Evolutionary conservation across 345 rosid genomes (phyloP).

Genomic region (Salix caprea): DNA sequence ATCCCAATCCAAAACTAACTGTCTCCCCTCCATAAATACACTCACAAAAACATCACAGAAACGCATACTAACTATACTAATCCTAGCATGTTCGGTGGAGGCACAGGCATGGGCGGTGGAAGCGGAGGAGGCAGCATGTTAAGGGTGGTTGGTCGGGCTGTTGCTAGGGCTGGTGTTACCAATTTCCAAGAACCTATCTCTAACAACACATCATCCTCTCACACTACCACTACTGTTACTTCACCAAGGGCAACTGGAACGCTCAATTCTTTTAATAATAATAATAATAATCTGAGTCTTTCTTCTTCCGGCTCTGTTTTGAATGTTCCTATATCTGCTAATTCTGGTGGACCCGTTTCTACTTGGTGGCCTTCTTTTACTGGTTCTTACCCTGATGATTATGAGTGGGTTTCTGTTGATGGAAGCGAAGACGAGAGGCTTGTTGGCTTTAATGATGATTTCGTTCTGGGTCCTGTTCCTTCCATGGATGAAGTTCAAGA

Average conservation of each 20-base stretch:
- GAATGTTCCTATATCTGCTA: constrained; percentile 31
- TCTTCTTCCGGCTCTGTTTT: constrained; percentile 30
- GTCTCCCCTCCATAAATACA: too few species aligned
- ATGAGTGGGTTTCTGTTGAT: constrained; percentile 59
- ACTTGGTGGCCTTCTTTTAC: constrained; percentile 28
- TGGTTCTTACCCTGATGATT: constrained; percentile 43
- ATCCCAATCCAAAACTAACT: too few species aligned
- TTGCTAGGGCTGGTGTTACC: constrained; percentile 43
- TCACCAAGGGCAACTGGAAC: constrained; percentile 24
- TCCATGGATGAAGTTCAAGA: constrained; percentile 63
- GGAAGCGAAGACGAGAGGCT: constrained; percentile 27
- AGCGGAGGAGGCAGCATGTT: constrained; percentile 48
- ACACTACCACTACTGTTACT: constrained; percentile 28
- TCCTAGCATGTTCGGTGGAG: constrained; percentile 52
- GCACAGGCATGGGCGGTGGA: constrained; percentile 46
- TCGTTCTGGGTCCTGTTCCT: constrained; percentile 55
- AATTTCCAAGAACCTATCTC: constrained; percentile 52
- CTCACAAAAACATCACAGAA: background rate
- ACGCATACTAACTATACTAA: background rate
- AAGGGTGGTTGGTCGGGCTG: constrained; percentile 45
- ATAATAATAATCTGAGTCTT: constrained; percentile 29
- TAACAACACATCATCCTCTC: constrained; percentile 32
- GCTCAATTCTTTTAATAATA: constrained; percentile 13
- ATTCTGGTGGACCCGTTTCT: constrained; percentile 18
- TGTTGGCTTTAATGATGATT: constrained; percentile 33